Evolutionary conservation across 2,329 filamentous ascomycete species (phyloP).

Genomic region (Pleomassaria siparia): DNA sequence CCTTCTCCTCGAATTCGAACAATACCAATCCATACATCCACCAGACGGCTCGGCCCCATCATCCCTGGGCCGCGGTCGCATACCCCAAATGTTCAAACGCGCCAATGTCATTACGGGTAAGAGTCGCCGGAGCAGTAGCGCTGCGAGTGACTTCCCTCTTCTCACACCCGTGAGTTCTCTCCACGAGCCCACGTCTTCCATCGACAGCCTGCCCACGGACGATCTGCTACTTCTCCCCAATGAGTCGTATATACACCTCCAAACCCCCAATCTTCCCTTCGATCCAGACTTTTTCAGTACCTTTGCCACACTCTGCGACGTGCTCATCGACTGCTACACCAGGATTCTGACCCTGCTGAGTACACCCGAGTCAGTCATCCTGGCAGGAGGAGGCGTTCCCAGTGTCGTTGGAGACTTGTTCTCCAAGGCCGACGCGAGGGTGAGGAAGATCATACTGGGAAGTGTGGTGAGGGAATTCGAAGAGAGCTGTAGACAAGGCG

Average conservation of each 20-base stretch:
- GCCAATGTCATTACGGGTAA: constrained; percentile 43
- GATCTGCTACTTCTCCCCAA: constrained; percentile 52
- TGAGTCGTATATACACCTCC: constrained; percentile 83
- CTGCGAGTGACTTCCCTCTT: constrained; percentile 45
- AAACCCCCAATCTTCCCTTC: constrained; percentile 92
- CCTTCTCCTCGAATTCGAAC: constrained; percentile 87
- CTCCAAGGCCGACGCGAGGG: constrained; percentile 79
- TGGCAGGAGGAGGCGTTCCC: constrained; percentile 29
- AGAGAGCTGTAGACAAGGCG: constrained; percentile 73
- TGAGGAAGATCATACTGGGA: constrained; percentile 86
- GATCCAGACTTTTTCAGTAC: constrained; percentile 97
- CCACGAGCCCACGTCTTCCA: constrained; percentile 27
- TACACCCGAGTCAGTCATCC: constrained; percentile 58
- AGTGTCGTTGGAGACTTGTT: constrained; percentile 75
- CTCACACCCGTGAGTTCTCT: constrained; percentile 23
- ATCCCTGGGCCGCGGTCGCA: constrained; percentile 73
- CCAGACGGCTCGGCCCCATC: constrained; percentile 70
- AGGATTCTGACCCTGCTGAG: constrained; percentile 74
- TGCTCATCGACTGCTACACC: constrained; percentile 88
- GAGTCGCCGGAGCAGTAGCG: constrained; percentile 58
- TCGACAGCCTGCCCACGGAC: constrained; percentile 34
- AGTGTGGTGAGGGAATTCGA: constrained; percentile 92
- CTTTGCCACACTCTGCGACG: constrained; percentile 92
- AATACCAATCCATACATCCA: constrained; percentile 84
- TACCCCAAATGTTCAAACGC: constrained; percentile 59